Percentiles rank a stretch among this genome's conserved stretches.
These are phyloP conservation scores for Brasilioporus rufonigricans DNA, from an alignment of 768 basidiomycete species.

Conservation along the genomic window DNA sequence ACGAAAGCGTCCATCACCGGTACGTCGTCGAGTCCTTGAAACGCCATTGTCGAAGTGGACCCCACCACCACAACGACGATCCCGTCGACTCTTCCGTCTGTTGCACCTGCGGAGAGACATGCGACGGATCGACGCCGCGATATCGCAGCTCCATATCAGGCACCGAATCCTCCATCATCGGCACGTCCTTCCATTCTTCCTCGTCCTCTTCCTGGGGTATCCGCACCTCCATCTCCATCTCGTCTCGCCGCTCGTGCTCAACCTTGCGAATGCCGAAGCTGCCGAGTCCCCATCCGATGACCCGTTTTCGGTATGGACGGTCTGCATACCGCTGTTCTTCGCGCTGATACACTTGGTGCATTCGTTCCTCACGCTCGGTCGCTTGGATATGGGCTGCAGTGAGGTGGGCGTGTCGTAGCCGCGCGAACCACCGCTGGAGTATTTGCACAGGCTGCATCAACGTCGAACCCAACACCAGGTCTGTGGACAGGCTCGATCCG, in stretches of 20 bases:
- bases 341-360: conserved; percentile 56
- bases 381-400: conserved; percentile 71
- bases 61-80: conserved; percentile 77
- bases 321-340: conserved; percentile 26
- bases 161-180: not conserved
- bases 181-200: conserved; percentile 23
- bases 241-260: conserved; percentile 32
- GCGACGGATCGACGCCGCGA: not conserved
- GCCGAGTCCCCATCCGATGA: conserved; percentile 71
- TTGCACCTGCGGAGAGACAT: not conserved
- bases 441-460: conserved; percentile 23
- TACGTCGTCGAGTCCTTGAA: conserved; percentile 77
- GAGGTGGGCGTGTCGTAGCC: conserved; percentile 67
- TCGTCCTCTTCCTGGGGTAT: conserved; percentile 18
- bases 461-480: not conserved
- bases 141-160: conserved; percentile 7
- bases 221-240: conserved; percentile 1
- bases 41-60: conserved; percentile 70
- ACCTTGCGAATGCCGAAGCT: conserved; percentile 51
- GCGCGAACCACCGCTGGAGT: conserved; percentile 54
- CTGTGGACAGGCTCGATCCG: not conserved
- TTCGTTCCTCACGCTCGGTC: conserved; percentile 60
- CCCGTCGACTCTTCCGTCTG: conserved; percentile 11
- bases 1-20: conserved; percentile 16
- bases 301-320: conserved; percentile 28